Percentiles rank a stretch among this genome's conserved stretches.
phyloP scores from a whole-genome alignment of 257 asterid genomes.

The Gentiana macrophylla region DNA sequence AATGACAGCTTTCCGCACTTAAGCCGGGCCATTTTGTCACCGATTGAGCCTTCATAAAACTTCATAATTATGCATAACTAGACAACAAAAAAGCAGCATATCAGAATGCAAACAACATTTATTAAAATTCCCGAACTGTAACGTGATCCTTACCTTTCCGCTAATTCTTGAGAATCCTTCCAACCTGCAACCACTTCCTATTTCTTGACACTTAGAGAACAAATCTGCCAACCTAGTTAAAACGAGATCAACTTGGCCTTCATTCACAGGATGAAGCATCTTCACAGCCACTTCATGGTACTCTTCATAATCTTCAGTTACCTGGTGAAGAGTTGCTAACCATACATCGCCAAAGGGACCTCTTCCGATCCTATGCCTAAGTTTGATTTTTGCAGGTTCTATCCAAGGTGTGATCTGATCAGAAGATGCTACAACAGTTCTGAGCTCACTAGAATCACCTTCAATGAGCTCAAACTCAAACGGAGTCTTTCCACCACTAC shows the following conservation, averaged over 20 bases:
- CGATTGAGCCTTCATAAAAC: conserved; percentile 75
- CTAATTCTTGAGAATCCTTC: conserved; percentile 57
- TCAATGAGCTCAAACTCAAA: conserved; percentile 74
- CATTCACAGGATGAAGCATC: conserved; percentile 60
- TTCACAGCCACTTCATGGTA: conserved; percentile 83
- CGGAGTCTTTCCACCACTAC: conserved; percentile 26
- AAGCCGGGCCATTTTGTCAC: conserved; percentile 64
- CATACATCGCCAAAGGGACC: conserved; percentile 87
- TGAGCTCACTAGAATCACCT: conserved; percentile 38
- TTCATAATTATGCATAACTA: conserved; percentile 82
- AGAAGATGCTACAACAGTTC: conserved; percentile 28
- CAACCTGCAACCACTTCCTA: conserved; percentile 49
- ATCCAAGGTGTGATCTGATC: conserved; percentile 45
- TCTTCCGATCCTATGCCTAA: conserved; percentile 71
- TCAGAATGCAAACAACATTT: conserved; percentile 8
- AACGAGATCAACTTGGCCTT: conserved; percentile 34
- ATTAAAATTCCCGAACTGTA: background rate
- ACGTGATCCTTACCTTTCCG: conserved; percentile 46
- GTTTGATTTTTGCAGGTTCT: conserved; percentile 65
- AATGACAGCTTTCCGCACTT: conserved; percentile 64
- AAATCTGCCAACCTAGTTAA: conserved; percentile 42
- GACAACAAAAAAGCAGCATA: conserved; percentile 13
- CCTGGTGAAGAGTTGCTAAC: conserved; percentile 66
- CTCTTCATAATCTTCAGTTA: conserved; percentile 49
- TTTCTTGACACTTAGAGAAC: conserved; percentile 44